Base-by-base conservation (phyloP, 306 rosid genomes). In the Inga oerstediana region DNA sequence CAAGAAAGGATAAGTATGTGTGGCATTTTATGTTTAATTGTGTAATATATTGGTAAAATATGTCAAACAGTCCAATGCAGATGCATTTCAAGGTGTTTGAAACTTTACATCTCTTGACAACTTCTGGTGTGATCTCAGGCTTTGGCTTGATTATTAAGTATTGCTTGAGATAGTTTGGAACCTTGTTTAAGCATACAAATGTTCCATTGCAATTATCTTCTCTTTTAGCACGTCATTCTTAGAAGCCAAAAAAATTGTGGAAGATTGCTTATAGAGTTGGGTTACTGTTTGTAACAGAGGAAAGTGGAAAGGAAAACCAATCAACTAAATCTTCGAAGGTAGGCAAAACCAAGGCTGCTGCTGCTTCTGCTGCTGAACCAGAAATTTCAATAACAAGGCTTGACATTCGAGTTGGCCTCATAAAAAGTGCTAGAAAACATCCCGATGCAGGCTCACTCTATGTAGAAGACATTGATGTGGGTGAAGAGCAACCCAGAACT, bases 361-460 rank as follows among this genome's bases (percentile, higher is more conserved):
- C 86, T 45, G 80, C 81, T 80, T 24, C 27, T 24, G 27, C 27
- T 24, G 27, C 27, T 24, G 93, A 92, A 80, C 83, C 84, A 32
- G 97, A 80, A 48, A 92, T 92, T 85, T 19, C 95, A 48, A 91
- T 96, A 70, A 78, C 93, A n/a, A 94, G 98, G 86, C 94, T 96
- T 45, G 97, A 96, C 81, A 92, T 96, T 39, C 97, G 99, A 17
- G 97, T 96, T 79, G 98, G 99, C 48, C 88, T 89, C 69, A 91
- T 96, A 71, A 90, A 86, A 16, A 94, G 87, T 66, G 97, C 87
- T 71, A 88, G 88, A 86, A 96, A 94, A 80, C 99, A 94, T 86
- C 99, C 99, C 27, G 98, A 90, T 87, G 99, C 99, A 16, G 99
- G 94, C 86, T 69, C 98, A 10, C 86, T 96, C 0, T 96, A 96